A percentile compares a stretch with the other conserved stretches of the same genome.
Conservation (phyloP, 345 rosid genomes). For the Eucalyptus cloeziana region DNA sequence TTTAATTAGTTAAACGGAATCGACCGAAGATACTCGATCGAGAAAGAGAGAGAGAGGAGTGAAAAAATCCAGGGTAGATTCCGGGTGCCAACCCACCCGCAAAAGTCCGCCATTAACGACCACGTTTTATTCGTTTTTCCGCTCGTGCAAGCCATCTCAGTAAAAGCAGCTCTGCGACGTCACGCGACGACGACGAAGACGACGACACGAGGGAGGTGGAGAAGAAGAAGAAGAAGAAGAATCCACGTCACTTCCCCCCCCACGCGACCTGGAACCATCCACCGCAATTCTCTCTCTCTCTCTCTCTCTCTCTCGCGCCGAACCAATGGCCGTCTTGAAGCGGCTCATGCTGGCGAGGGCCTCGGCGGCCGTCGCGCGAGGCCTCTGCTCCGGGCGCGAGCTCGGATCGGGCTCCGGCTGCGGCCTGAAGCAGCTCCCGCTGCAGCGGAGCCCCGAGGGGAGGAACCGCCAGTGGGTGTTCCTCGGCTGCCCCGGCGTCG, state of each 20-base stretch:
- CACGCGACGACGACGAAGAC: not conserved
- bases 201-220: not conserved
- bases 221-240: not conserved
- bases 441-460: conserved; percentile 9
- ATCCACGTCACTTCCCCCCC: not conserved
- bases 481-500: conserved; percentile 97
- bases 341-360: not conserved
- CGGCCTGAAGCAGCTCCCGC: not conserved
- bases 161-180: not conserved
- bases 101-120: not conserved
- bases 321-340: not conserved
- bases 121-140: not conserved
- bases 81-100: not conserved
- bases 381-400: conserved; percentile 21
- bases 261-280: not conserved
- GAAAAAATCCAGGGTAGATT: not conserved
- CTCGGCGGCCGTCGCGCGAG: not conserved
- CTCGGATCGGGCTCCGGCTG: conserved; percentile 10
- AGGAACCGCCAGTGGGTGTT: conserved; percentile 84
- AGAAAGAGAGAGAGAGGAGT: not conserved
- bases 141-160: not conserved
- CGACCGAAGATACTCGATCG: not conserved
- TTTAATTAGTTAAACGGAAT: not conserved
- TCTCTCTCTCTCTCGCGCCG: not conserved
- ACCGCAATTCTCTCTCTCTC: not conserved